These are phyloP conservation scores for Hypoxylon sp. DNA, from an alignment of 2,329 filamentous ascomycete species.

Conservation along the genomic window DNA sequence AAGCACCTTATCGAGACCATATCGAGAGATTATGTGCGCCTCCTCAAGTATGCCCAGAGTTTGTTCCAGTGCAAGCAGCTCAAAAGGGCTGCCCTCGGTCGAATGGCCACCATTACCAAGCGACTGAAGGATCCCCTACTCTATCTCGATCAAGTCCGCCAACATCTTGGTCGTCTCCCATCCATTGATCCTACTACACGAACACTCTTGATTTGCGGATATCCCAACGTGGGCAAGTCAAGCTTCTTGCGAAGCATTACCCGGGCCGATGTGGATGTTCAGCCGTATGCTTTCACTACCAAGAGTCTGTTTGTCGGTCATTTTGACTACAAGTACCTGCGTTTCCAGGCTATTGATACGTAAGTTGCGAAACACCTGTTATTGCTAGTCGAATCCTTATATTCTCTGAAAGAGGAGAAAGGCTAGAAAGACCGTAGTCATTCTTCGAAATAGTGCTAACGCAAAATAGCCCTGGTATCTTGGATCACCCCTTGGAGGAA, in stretches of 20 bases:
- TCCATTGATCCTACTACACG: constrained; percentile 98
- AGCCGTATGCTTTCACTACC: constrained; percentile 98
- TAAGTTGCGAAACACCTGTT: constrained; percentile 20
- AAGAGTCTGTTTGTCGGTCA: constrained; percentile 98
- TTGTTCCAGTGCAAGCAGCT: constrained; percentile 99
- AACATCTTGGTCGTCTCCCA: constrained; percentile 96
- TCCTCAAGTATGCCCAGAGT: constrained; percentile 96
- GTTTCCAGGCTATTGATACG: constrained; percentile 89
- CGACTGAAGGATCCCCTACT: constrained; percentile 93
- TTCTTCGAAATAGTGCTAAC: constrained; percentile 23
- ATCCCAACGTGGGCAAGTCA: constrained; percentile 97
- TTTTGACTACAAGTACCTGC: constrained; percentile 95
- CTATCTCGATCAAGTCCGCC: constrained; percentile 96
- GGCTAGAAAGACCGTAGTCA: not conserved
- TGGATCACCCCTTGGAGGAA: constrained; percentile 97
- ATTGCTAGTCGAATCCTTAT: not conserved
- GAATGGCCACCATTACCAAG: constrained; percentile 98
- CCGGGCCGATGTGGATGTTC: constrained; percentile 94
- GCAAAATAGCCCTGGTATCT: constrained; percentile 73
- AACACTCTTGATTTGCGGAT: constrained; percentile 95
- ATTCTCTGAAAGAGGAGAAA: not conserved
- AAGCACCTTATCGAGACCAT: constrained; percentile 98
- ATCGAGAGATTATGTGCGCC: constrained; percentile 93
- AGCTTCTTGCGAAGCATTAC: constrained; percentile 95
- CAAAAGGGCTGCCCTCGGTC: constrained; percentile 94